Percentiles rank a stretch among this genome's conserved stretches.
These are phyloP conservation scores for Globisporangium irregulare DNA, from an alignment of 352 stramenopile genomes.

Conservation along the genomic window DNA sequence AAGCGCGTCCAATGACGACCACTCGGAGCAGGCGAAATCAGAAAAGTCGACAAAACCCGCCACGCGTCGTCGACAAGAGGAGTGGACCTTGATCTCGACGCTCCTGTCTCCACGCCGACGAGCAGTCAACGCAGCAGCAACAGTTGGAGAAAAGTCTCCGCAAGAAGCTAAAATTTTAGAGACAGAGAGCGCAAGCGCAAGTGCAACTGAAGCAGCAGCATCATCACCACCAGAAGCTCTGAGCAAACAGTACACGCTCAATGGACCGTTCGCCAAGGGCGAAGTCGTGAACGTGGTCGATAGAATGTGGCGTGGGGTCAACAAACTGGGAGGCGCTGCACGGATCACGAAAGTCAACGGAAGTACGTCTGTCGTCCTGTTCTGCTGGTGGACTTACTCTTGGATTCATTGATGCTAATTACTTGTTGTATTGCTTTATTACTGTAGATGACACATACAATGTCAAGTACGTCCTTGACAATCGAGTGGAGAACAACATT, in stretches of 20 bases:
- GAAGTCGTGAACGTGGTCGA: conserved; percentile 85
- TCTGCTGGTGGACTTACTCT: background rate
- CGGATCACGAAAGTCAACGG: conserved; percentile 66
- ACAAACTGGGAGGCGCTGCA: conserved; percentile 88
- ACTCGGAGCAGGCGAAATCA: background rate
- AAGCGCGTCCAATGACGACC: background rate
- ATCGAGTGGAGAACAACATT: conserved; percentile 27
- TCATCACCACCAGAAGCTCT: background rate
- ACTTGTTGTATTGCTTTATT: conserved; percentile 6
- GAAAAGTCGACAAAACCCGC: background rate
- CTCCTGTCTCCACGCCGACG: background rate
- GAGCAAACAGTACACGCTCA: conserved; percentile 19
- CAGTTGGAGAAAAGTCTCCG: background rate
- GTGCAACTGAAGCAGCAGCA: conserved; percentile 12
- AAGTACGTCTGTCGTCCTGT: conserved; percentile 18
- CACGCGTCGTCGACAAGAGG: background rate
- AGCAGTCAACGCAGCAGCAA: background rate
- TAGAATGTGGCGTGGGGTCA: conserved; percentile 90
- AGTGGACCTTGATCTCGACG: background rate
- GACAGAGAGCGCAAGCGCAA: background rate
- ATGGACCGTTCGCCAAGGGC: conserved; percentile 46
- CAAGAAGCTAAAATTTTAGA: background rate
- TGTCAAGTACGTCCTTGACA: conserved; percentile 59
- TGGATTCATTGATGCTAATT: background rate
- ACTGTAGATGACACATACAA: conserved; percentile 43